These are phyloP conservation scores for Capsicum baccatum DNA, from an alignment of 257 asterid genomes.

Conservation along the genomic window DNA sequence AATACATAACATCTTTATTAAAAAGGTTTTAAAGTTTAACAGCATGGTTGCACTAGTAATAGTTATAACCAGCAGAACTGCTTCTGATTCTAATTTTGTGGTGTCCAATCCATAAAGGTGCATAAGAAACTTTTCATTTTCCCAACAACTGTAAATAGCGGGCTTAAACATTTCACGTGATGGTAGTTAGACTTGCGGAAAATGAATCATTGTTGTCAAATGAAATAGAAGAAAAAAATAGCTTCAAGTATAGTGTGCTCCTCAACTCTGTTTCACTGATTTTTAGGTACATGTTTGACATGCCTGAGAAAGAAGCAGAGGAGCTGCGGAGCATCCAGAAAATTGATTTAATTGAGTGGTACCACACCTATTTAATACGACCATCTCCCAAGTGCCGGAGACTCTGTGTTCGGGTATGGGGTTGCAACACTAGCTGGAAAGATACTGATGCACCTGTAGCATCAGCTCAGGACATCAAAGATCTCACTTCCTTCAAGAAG, in stretches of 20 bases:
- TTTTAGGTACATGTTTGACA: conserved; percentile 93
- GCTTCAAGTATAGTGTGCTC: conserved; percentile 2
- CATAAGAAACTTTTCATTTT: background rate
- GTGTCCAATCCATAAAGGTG: background rate
- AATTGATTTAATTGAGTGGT: conserved; percentile 75
- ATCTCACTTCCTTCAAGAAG: conserved; percentile 64
- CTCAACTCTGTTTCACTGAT: conserved; percentile 27
- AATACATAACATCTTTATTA: background rate
- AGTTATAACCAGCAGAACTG: conserved; percentile 11
- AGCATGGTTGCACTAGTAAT: background rate
- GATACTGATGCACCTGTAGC: conserved; percentile 43
- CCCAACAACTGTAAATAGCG: background rate
- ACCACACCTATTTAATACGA: conserved; percentile 60
- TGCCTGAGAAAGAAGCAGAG: conserved; percentile 77
- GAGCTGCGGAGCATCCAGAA: conserved; percentile 63
- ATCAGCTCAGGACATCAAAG: conserved; percentile 58
- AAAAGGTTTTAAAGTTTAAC: background rate
- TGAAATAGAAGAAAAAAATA: background rate
- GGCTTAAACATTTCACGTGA: background rate
- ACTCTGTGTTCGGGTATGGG: conserved; percentile 90
- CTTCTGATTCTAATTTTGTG: background rate
- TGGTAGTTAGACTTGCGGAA: background rate
- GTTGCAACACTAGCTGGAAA: conserved; percentile 68
- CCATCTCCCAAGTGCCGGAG: conserved; percentile 91
- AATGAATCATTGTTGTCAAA: conserved; percentile 13